Evolutionary conservation across 179 eudicot genomes (phyloP).

Genomic region (Silene noctiflora): DNA sequence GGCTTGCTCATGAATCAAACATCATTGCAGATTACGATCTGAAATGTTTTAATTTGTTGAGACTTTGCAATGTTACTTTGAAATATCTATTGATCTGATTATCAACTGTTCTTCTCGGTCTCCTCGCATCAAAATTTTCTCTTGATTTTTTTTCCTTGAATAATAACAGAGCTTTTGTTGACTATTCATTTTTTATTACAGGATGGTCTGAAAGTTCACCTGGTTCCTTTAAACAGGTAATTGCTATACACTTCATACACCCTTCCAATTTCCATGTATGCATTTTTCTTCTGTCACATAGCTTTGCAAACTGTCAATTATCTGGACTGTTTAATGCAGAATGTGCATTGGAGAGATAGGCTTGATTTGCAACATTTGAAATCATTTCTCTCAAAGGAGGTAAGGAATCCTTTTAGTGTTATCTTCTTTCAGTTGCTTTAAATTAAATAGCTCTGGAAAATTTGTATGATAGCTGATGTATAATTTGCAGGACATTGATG

Average conservation of each 20-base stretch:
- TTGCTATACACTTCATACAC: not conserved
- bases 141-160: not conserved
- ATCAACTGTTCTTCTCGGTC: not conserved
- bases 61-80: not conserved
- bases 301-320: slow-evolving; percentile 10
- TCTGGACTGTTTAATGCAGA: slow-evolving; percentile 38
- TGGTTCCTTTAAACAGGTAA: slow-evolving; percentile 51
- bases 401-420: slow-evolving; percentile 28
- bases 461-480: slow-evolving; percentile 14
- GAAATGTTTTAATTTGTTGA: not conserved
- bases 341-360: slow-evolving; percentile 70
- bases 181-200: slow-evolving; percentile 32
- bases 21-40: not conserved
- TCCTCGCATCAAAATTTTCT: not conserved
- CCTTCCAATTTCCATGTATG: not conserved
- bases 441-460: slow-evolving; percentile 9
- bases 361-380: slow-evolving; percentile 68
- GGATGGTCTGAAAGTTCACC: slow-evolving; percentile 35
- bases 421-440: not conserved
- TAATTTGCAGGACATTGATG: slow-evolving; percentile 65
- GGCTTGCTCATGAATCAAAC: not conserved
- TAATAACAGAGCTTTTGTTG: not conserved
- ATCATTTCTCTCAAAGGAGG: slow-evolving; percentile 82
- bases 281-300: not conserved
- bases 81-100: not conserved